Conservation (phyloP, 441 rosid species). For the Viola pubescens region DNA sequence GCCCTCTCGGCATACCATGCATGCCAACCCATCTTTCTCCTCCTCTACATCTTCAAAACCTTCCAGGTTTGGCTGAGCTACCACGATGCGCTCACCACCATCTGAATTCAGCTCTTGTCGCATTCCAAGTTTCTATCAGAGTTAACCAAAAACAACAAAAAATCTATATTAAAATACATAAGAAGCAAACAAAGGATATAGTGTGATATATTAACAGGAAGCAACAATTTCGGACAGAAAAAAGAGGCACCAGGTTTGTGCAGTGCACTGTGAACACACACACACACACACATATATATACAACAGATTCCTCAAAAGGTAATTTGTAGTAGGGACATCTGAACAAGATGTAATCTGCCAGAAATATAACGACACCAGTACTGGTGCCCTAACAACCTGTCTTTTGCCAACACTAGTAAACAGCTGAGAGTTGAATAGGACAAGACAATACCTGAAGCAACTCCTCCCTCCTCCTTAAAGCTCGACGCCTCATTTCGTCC, state of each 20-base stretch:
- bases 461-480: slow-evolving; percentile 81
- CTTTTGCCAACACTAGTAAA: neutral
- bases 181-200: neutral
- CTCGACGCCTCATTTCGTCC: slow-evolving; percentile 96
- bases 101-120: slow-evolving; percentile 78
- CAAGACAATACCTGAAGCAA: slow-evolving; percentile 64
- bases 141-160: slow-evolving; percentile 15
- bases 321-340: too few species aligned
- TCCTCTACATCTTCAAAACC: slow-evolving; percentile 98
- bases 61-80: slow-evolving; percentile 78
- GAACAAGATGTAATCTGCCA: too few species aligned
- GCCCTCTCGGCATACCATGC: slow-evolving; percentile 99
- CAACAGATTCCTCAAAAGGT: too few species aligned
- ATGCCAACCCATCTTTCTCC: slow-evolving; percentile 97
- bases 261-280: too few species aligned
- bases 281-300: too few species aligned
- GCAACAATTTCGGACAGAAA: too few species aligned
- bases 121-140: slow-evolving; percentile 82
- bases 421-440: neutral
- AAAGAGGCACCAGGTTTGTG: too few species aligned
- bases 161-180: neutral
- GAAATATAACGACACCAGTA: too few species aligned
- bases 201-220: neutral
- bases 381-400: too few species aligned
- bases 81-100: slow-evolving; percentile 95